These are phyloP conservation scores for Gossypium gossypioides DNA, from an alignment of 441 rosid genomes.

Conservation along the genomic window DNA sequence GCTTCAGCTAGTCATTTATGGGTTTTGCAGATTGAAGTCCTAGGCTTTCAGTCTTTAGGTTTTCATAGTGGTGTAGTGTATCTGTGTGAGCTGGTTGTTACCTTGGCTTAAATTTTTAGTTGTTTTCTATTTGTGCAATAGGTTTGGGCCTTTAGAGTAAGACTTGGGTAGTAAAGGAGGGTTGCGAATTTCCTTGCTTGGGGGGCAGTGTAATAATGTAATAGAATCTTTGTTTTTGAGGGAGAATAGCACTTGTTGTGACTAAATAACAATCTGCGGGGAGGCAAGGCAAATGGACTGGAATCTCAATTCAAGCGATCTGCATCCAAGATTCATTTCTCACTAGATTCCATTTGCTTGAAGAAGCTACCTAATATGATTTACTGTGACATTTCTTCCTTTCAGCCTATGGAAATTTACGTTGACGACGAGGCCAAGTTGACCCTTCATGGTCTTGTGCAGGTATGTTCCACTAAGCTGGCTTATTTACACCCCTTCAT, in stretches of 20 bases:
- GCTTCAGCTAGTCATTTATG: constrained; percentile 12
- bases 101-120: not conserved
- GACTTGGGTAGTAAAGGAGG: constrained; percentile 4
- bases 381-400: constrained; percentile 67
- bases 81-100: not conserved
- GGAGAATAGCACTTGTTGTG: constrained; percentile 19
- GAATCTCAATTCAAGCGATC: constrained; percentile 38
- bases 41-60: not conserved
- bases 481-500: not conserved
- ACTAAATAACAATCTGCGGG: constrained; percentile 29
- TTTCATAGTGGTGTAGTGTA: constrained; percentile 2
- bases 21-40: constrained; percentile 8
- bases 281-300: constrained; percentile 41
- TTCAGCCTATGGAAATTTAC: constrained; percentile 98
- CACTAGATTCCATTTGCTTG: constrained; percentile 53
- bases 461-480: constrained; percentile 34
- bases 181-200: not conserved
- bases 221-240: constrained; percentile 13
- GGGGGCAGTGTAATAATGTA: not conserved
- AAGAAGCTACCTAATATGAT: constrained; percentile 58
- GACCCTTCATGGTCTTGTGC: constrained; percentile 97
- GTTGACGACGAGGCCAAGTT: constrained; percentile 97
- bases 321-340: constrained; percentile 46
- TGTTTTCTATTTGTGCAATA: not conserved
- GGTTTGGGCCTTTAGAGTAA: not conserved